Conservation (phyloP, 257 asterid genomes). For the Cruciata laevipes region DNA sequence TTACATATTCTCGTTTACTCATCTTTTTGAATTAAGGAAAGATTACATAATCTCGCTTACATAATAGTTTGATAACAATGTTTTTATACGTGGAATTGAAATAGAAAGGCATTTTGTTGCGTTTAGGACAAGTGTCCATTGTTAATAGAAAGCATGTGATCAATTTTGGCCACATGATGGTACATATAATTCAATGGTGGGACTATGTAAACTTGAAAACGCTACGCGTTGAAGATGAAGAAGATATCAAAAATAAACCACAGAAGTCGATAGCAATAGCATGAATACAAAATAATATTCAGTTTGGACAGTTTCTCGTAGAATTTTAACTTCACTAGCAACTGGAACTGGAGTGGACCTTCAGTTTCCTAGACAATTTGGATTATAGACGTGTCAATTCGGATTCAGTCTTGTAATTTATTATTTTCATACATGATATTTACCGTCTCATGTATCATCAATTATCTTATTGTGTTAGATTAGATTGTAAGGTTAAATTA, state of each 20-base stretch:
- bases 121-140: not conserved
- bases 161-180: not conserved
- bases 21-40: too few relatives aligned
- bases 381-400: too few relatives aligned
- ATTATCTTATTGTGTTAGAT: too few relatives aligned
- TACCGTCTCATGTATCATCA: too few relatives aligned
- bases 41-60: too few relatives aligned
- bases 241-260: not conserved
- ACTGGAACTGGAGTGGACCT: not conserved
- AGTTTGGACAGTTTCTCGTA: not conserved
- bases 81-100: not conserved
- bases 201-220: not conserved
- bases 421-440: too few relatives aligned
- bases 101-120: not conserved
- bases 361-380: too few relatives aligned
- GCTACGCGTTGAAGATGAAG: not conserved
- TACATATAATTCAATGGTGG: conserved; percentile 1
- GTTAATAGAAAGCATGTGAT: not conserved
- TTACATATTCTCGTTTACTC: too few relatives aligned
- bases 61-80: too few relatives aligned
- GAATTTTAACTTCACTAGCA: not conserved
- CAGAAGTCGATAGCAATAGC: not conserved
- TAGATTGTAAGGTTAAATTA: too few relatives aligned
- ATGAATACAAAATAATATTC: not conserved
- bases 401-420: too few relatives aligned